Evolutionary conservation across 805 yeast species (phyloP), one percentile per base, ranked within the genome.

Genomic region (Nakazawaea wyomingensis): DNA sequence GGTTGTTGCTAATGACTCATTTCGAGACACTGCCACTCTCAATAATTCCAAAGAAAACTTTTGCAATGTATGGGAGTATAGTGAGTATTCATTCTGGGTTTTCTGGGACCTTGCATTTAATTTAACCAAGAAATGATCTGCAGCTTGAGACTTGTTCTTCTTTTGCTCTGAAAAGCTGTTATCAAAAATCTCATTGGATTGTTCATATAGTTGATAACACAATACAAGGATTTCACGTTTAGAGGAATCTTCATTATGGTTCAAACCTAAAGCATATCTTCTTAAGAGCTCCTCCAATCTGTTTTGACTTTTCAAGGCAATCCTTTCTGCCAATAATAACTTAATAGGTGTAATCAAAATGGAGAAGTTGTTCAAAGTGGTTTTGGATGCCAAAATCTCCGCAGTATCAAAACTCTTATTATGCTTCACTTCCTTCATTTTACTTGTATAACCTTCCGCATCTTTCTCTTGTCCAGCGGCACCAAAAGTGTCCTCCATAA

Each of bases 401-500:
- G 83, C 95, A 4, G 93, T 78, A 52, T 93, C 98, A 56, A 68
- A 85, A 68, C 96, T 83, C 64, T 88, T 88, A 56, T 86, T 87
- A 50, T 79, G 82, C 58, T 88, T 90, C 28, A 93, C 91, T 66
- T 91, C 99, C 53, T 84, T 85, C 80, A 89, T 85, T 48, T 82
- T 80, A 24, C 86, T 81, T 41, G 76, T 76, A 55, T 93, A 91
- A 16, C 89, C 96, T 48, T 89, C 97, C 4, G 93, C 90, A 50
- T 93, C 98, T 58, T 93, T 91, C 55, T 93, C 98, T 56, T 83
- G 84, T 28, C 96, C 95, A 3, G 96, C 85, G 8, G 82, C 75
- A 19, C 99, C 99, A 61, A 93, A 90, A 4, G 80, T 74, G 55
- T 91, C 96, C 55, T 89, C 96, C 96, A 91, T 91, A 18, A 90